A percentile compares a stretch with the other conserved stretches of the same genome.
Conservation (phyloP, 495 filamentous ascomycete species). For the Penicillium parvum region DNA sequence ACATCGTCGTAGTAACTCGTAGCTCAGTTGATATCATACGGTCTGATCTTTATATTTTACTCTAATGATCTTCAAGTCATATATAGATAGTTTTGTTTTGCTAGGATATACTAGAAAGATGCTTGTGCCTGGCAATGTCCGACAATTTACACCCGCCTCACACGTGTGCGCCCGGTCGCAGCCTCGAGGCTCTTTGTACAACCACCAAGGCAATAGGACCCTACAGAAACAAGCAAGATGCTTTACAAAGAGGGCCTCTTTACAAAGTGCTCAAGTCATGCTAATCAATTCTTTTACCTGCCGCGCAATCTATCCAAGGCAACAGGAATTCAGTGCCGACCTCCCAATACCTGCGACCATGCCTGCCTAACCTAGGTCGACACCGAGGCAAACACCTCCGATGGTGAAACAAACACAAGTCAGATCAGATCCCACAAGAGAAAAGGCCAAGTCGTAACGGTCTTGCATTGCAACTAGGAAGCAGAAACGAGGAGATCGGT, state of each 20-base stretch:
- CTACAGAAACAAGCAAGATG: too few relatives aligned
- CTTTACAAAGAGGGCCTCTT: too few relatives aligned
- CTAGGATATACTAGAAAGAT: too few relatives aligned
- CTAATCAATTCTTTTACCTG: background rate
- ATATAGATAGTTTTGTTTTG: too few relatives aligned
- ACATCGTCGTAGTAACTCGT: too few relatives aligned
- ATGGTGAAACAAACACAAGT: too few relatives aligned
- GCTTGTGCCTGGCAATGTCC: too few relatives aligned
- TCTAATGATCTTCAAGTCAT: too few relatives aligned
- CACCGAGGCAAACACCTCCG: too few relatives aligned
- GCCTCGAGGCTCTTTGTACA: background rate
- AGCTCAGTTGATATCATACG: background rate
- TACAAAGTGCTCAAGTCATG: background rate
- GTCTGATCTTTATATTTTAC: too few relatives aligned
- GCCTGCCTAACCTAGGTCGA: too few relatives aligned
- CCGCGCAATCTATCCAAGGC: background rate
- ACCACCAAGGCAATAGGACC: too few relatives aligned
- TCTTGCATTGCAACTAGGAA: slow-evolving; percentile 43
- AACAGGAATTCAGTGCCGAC: background rate
- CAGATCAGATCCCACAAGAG: background rate
- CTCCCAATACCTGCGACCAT: background rate
- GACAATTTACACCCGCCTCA: background rate
- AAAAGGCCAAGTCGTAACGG: slow-evolving; percentile 35
- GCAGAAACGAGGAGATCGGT: slow-evolving; percentile 27
- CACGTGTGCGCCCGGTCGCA: background rate